Conservation (phyloP, 2,329 filamentous ascomycete genomes). For the Venturia asperata region DNA sequence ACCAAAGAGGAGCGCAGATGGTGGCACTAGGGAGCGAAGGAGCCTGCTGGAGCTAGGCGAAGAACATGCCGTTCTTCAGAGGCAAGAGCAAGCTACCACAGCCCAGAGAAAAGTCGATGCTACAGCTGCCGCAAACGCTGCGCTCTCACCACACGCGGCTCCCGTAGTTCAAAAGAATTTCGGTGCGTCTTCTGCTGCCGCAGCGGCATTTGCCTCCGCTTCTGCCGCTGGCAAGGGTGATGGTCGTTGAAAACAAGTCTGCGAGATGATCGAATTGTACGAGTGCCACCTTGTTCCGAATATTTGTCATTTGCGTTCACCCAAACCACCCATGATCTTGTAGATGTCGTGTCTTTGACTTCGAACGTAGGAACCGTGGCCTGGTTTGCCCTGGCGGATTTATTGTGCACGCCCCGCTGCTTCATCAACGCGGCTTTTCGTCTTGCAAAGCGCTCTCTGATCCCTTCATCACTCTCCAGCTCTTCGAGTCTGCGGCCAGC, state of each 20-base stretch:
- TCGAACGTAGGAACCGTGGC: not conserved
- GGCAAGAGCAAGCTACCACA: not conserved
- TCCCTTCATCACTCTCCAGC: not conserved
- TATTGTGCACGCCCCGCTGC: not conserved
- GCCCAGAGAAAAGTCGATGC: not conserved
- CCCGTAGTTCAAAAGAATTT: not conserved
- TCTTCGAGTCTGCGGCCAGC: not conserved
- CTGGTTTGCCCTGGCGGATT: not conserved
- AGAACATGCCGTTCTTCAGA: not conserved
- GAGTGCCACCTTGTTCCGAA: not conserved
- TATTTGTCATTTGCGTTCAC: not conserved
- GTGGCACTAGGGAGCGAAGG: not conserved
- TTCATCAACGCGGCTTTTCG: not conserved
- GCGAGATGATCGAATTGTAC: not conserved
- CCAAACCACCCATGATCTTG: not conserved
- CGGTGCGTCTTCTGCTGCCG: not conserved
- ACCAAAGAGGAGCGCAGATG: conserved; percentile 15
- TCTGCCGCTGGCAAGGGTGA: conserved; percentile 8
- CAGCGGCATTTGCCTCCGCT: conserved; percentile 4
- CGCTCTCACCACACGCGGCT: not conserved
- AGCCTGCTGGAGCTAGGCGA: conserved; percentile 16
- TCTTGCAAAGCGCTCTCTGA: not conserved
- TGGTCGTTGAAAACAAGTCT: not conserved
- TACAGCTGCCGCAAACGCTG: not conserved
- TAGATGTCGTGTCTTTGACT: not conserved